phyloP scores from a whole-genome alignment of 2,329 filamentous ascomycete genomes.

The Domatiomyces catenatus region DNA sequence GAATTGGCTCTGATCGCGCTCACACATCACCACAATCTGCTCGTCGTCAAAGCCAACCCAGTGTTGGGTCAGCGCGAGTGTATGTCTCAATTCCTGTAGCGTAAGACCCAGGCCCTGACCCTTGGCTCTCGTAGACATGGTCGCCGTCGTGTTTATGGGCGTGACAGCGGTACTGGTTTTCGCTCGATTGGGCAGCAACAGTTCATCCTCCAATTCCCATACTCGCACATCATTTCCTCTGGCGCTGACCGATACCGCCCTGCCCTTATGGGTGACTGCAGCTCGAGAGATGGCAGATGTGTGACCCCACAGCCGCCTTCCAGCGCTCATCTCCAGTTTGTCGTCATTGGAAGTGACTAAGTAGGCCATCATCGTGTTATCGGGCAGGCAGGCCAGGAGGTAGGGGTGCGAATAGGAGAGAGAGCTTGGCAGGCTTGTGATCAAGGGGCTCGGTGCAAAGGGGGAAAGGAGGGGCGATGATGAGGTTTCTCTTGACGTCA shows the following conservation, averaged over 20 bases:
- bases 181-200: slow-evolving; percentile 19
- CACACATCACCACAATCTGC: slow-evolving; percentile 72
- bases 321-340: slow-evolving; percentile 52
- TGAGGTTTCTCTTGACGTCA: slow-evolving; percentile 16
- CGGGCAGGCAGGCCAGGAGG: slow-evolving; percentile 64
- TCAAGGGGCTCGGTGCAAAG: slow-evolving; percentile 23
- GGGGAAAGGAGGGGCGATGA: slow-evolving; percentile 20
- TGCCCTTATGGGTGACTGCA: slow-evolving; percentile 68
- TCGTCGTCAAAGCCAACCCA: slow-evolving; percentile 87
- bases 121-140: slow-evolving; percentile 18
- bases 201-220: slow-evolving; percentile 67
- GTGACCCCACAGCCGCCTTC: slow-evolving; percentile 73
- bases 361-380: slow-evolving; percentile 76
- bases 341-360: slow-evolving; percentile 59
- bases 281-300: slow-evolving; percentile 78
- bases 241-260: slow-evolving; percentile 75
- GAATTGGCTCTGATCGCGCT: slow-evolving; percentile 52
- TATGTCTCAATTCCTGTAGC: slow-evolving; percentile 23
- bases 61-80: slow-evolving; percentile 33
- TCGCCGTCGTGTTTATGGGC: slow-evolving; percentile 17
- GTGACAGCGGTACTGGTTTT: slow-evolving; percentile 41
- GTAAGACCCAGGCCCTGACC: slow-evolving; percentile 21
- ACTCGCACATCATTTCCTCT: slow-evolving; percentile 67
- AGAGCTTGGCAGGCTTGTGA: slow-evolving; percentile 38
- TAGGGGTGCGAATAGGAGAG: slow-evolving; percentile 71